These are phyloP conservation scores for Exophiala sideris DNA, from an alignment of 2,329 filamentous ascomycete species.

Conservation along the genomic window DNA sequence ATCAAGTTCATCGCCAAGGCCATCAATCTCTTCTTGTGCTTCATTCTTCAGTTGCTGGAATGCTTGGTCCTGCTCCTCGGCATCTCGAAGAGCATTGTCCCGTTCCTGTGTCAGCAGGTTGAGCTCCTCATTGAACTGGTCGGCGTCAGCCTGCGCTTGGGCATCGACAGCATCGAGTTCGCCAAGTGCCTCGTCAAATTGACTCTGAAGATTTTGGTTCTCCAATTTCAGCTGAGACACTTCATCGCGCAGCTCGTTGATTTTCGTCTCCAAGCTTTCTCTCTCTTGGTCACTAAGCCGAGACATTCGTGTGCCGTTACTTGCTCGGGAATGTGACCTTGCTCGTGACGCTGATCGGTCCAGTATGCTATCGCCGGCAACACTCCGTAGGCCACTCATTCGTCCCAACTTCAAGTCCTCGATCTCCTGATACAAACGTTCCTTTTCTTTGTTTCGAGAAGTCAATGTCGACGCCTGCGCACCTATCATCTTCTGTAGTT, in stretches of 20 bases:
- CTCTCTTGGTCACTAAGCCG: constrained; percentile 69
- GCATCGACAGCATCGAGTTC: constrained; percentile 74
- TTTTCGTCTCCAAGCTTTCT: constrained; percentile 79
- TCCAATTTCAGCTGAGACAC: constrained; percentile 81
- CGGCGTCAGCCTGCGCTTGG: constrained; percentile 75
- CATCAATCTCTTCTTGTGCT: constrained; percentile 58
- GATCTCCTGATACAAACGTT: constrained; percentile 92
- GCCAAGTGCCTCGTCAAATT: constrained; percentile 73
- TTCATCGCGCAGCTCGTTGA: constrained; percentile 79
- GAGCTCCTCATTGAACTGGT: constrained; percentile 74
- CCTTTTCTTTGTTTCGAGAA: constrained; percentile 90
- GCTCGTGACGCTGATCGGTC: constrained; percentile 91
- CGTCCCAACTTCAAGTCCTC: constrained; percentile 91
- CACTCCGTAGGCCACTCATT: constrained; percentile 59
- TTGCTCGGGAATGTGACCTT: constrained; percentile 70
- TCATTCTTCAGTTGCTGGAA: constrained; percentile 53
- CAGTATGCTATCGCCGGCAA: constrained; percentile 80
- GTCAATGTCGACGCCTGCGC: constrained; percentile 98
- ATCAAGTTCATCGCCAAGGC: constrained; percentile 63
- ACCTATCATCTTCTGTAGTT: constrained; percentile 84
- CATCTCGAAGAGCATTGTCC: constrained; percentile 75
- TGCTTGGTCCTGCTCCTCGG: constrained; percentile 59
- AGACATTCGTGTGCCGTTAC: constrained; percentile 64
- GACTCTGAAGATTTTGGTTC: constrained; percentile 81
- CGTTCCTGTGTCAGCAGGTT: constrained; percentile 76